These are phyloP conservation scores for Hymenoscyphus infarciens DNA, from an alignment of 2,329 filamentous ascomycete species.

Conservation along the genomic window DNA sequence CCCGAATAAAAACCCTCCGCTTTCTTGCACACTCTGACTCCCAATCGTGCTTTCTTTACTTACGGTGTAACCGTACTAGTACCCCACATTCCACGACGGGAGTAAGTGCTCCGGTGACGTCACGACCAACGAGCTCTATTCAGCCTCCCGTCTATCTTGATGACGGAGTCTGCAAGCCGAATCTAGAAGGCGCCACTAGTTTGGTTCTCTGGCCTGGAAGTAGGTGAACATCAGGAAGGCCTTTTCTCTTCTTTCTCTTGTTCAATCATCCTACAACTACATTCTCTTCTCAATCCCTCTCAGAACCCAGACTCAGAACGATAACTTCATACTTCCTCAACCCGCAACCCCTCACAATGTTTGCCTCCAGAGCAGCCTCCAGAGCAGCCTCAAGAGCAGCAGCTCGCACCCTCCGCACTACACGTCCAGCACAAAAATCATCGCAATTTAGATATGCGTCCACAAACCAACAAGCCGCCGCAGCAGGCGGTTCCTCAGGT, in stretches of 20 bases:
- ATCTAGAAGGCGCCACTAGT: neutral
- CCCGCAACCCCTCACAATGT: constrained; percentile 20
- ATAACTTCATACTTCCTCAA: neutral
- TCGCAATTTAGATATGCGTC: constrained; percentile 29
- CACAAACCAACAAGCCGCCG: constrained; percentile 26
- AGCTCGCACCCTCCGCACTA: constrained; percentile 22
- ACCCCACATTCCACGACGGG: neutral
- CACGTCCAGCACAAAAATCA: constrained; percentile 26
- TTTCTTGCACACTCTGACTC: neutral
- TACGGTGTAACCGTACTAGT: too few relatives aligned
- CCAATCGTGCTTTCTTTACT: neutral
- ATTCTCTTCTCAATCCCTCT: neutral
- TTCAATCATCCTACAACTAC: neutral
- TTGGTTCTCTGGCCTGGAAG: neutral
- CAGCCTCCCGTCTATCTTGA: neutral
- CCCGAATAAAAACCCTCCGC: too few relatives aligned
- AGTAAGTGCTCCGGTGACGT: neutral
- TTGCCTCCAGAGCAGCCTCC: constrained; percentile 28
- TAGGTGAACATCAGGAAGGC: neutral
- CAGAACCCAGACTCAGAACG: neutral
- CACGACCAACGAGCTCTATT: neutral
- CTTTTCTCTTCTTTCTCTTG: neutral
- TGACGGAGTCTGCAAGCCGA: neutral
- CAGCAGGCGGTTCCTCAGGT: constrained; percentile 36
- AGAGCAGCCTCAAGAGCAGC: constrained; percentile 24